Evolutionary conservation across 805 yeast species (phyloP), one percentile per base, ranked within the genome.

Genomic region (Grigorovia jiainica): DNA sequence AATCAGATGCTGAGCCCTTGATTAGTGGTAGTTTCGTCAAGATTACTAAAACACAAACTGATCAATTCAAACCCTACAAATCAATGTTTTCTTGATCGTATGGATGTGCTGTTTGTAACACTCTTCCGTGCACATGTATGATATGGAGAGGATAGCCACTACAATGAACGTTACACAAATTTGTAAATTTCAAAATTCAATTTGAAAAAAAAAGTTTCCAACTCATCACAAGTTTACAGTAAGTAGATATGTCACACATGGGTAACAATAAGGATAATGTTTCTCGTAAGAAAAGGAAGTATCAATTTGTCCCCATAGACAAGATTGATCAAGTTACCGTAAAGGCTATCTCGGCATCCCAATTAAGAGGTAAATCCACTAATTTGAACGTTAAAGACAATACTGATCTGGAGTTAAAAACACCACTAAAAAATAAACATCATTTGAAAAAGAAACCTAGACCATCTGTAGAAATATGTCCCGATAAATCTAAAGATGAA

Each of bases 281-380:
- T 38, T 5, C 19, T 29, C 10, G 30, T 16, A 50, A 47, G 42
- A 45, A 42, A 9, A 49, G 43, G 32, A 51, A 44, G 18, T 59
- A 58, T 41, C 50, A 52, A 29, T 60, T 60, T 47, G 57, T 57
- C 2, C 62, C 61, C 11, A 33, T 57, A 9, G 50, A 57, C 38
- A 56, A 49, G n/a, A 25, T 55, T 8, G 50, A 45, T 20, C 23
- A 44, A 5, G 41, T 42, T 13, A 52, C 55, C 3, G 41, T 60
- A 18, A 47, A 48, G 34, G 53, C 64, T 3, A 55, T 58, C 15
- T 51, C 64, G 9, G 57, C 55, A 5, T 54, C 63, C 3, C 60
- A 57, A 36, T 48, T 60, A 4, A 45, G 62, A 41, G 56, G 57
- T 43, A 53, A 50, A 3, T 44, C 47, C 16, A 31, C 32, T 19